These are phyloP conservation scores for Phytophthora crassamura DNA, from an alignment of 352 stramenopile genomes.

Conservation along the genomic window DNA sequence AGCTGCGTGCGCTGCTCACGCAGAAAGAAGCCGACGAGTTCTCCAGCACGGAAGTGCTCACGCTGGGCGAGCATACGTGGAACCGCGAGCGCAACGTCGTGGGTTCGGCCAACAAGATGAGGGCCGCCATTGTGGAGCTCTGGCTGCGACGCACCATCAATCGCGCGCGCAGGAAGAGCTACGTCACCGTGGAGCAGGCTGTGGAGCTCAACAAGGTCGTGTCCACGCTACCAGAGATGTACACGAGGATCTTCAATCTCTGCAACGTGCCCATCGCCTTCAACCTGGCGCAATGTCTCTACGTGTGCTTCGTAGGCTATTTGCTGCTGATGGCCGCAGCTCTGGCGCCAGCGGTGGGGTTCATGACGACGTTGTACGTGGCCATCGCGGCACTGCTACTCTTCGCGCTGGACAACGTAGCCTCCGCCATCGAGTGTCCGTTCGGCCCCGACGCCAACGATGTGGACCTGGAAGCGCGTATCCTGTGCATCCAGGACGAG, in stretches of 20 bases:
- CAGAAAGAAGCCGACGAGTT: slow-evolving; percentile 54
- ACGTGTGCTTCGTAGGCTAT: slow-evolving; percentile 49
- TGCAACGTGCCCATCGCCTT: slow-evolving; percentile 58
- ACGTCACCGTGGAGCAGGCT: slow-evolving; percentile 50
- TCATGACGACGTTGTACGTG: slow-evolving; percentile 40
- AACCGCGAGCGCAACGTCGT: slow-evolving; percentile 53
- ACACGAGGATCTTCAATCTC: slow-evolving; percentile 57
- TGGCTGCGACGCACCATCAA: slow-evolving; percentile 61
- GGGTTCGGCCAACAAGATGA: slow-evolving; percentile 57
- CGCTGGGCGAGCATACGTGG: slow-evolving; percentile 51
- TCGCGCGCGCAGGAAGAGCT: slow-evolving; percentile 43
- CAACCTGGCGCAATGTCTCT: slow-evolving; percentile 52
- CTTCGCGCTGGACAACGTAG: slow-evolving; percentile 57
- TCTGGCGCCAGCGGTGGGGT: slow-evolving; percentile 23
- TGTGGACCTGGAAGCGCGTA: slow-evolving; percentile 50
- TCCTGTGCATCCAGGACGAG: slow-evolving; percentile 61
- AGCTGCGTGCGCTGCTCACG: slow-evolving; percentile 52
- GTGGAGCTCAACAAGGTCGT: slow-evolving; percentile 61
- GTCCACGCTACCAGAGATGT: slow-evolving; percentile 55
- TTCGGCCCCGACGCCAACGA: slow-evolving; percentile 47
- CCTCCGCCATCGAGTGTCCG: slow-evolving; percentile 58
- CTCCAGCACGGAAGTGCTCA: slow-evolving; percentile 43
- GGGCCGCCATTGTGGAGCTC: slow-evolving; percentile 61
- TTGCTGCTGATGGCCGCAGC: slow-evolving; percentile 46
- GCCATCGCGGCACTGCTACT: slow-evolving; percentile 50